These are phyloP conservation scores for Choiromyces venosus DNA, from an alignment of 495 filamentous ascomycete genomes.

Conservation along the genomic window DNA sequence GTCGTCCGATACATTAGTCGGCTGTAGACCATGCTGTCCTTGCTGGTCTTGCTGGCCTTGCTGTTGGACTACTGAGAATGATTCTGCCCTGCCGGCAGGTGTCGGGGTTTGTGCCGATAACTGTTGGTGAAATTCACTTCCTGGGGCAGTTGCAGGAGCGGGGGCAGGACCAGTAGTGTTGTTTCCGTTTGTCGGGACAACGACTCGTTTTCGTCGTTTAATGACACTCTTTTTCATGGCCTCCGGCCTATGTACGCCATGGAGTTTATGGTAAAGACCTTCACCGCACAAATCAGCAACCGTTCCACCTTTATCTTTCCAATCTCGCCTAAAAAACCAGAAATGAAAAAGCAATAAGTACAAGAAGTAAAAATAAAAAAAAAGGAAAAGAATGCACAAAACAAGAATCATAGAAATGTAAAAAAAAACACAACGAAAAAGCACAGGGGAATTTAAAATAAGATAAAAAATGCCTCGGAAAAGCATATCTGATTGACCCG, in stretches of 20 bases:
- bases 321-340: not conserved
- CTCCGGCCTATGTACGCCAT: slow-evolving; percentile 84
- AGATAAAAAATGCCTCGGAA: slow-evolving; percentile 23
- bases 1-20: slow-evolving; percentile 30
- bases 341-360: not conserved
- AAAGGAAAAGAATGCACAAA: slow-evolving; percentile 1
- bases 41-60: no score
- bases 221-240: slow-evolving; percentile 98
- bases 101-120: slow-evolving; percentile 31
- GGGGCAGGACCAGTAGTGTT: slow-evolving; percentile 31
- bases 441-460: slow-evolving; percentile 17
- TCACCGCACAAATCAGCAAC: slow-evolving; percentile 32
- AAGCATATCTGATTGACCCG: not conserved
- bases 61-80: slow-evolving; percentile 44
- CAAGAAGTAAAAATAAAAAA: not conserved
- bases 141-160: slow-evolving; percentile 25
- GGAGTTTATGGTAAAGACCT: slow-evolving; percentile 97
- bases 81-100: slow-evolving; percentile 14
- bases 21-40: slow-evolving; percentile 43
- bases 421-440: slow-evolving; percentile 9
- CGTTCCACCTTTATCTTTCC: slow-evolving; percentile 27
- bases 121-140: slow-evolving; percentile 43
- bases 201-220: slow-evolving; percentile 90
- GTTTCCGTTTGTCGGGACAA: slow-evolving; percentile 66
- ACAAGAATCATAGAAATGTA: not conserved